phyloP scores from a whole-genome alignment of 129 eudicot genomes.

The Scalesia atractyloides region DNA sequence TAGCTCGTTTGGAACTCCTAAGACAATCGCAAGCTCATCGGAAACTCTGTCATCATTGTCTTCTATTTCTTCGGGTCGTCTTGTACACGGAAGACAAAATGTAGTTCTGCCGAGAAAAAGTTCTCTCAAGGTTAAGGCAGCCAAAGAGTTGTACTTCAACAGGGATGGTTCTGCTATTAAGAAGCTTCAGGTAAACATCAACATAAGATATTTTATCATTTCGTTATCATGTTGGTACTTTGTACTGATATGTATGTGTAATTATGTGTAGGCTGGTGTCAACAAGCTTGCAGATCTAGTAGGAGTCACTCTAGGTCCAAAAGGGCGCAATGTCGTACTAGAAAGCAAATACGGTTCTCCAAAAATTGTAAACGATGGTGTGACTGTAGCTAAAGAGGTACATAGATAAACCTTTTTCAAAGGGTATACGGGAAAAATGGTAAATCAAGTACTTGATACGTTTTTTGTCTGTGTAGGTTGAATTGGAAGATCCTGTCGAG shows the following conservation, averaged over 20 bases:
- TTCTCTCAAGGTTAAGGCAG: constrained; percentile 52
- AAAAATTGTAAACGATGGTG: constrained; percentile 67
- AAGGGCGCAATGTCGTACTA: constrained; percentile 64
- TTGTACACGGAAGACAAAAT: constrained; percentile 45
- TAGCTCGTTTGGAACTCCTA: constrained; percentile 40
- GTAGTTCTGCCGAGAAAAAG: constrained; percentile 40
- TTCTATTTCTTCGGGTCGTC: constrained; percentile 45
- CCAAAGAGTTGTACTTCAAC: constrained; percentile 68
- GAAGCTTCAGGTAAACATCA: constrained; percentile 59
- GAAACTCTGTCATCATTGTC: constrained; percentile 60
- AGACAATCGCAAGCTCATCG: constrained; percentile 33
- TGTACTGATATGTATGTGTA: constrained; percentile 18
- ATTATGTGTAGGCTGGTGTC: constrained; percentile 36
- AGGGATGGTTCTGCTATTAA: constrained; percentile 75
- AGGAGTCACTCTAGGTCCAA: constrained; percentile 58
- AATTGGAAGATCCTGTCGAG: constrained; percentile 71
- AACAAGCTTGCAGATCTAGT: constrained; percentile 54
- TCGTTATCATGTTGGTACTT: neutral
- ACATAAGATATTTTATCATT: neutral
- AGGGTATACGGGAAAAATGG: neutral
- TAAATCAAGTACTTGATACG: neutral
- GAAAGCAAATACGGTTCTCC: constrained; percentile 64
- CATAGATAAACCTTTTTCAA: neutral
- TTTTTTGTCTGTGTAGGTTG: constrained; percentile 37
- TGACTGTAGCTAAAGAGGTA: constrained; percentile 56